phyloP scores from a whole-genome alignment of 768 basidiomycete genomes.

The Kwoniella sp. region DNA sequence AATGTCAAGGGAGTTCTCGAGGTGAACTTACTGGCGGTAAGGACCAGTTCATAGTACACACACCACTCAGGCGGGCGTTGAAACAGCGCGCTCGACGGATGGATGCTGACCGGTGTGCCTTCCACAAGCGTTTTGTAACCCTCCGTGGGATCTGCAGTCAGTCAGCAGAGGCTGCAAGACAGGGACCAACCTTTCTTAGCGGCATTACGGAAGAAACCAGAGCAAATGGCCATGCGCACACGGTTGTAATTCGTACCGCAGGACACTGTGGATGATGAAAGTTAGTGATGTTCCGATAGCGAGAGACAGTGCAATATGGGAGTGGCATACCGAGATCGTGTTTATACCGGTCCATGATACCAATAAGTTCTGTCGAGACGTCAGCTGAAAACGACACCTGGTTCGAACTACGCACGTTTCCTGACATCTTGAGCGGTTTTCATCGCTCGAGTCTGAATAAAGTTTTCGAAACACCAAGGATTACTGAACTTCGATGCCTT shows the following conservation, averaged over 20 bases:
- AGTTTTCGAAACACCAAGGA: conserved; percentile 99
- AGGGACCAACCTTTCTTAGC: conserved; percentile 75
- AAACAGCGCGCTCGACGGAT: conserved; percentile 88
- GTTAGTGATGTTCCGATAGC: background rate
- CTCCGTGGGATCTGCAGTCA: conserved; percentile 60
- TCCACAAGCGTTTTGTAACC: conserved; percentile 69
- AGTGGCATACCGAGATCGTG: conserved; percentile 70
- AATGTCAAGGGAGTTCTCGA: conserved; percentile 58
- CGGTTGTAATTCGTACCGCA: conserved; percentile 88
- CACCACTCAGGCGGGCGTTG: conserved; percentile 81
- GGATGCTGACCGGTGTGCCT: conserved; percentile 92
- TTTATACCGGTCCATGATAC: conserved; percentile 99
- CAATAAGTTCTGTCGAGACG: conserved; percentile 62
- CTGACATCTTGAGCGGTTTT: conserved; percentile 93
- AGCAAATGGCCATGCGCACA: conserved; percentile 91
- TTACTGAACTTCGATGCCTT: conserved; percentile 93
- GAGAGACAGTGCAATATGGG: too few species aligned
- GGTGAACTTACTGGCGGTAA: conserved; percentile 95
- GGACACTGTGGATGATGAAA: conserved; percentile 25
- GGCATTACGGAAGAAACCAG: conserved; percentile 95
- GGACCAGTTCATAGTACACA: conserved; percentile 78
- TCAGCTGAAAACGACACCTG: conserved; percentile 3
- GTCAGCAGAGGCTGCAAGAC: background rate
- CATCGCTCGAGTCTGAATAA: conserved; percentile 97
- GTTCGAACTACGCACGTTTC: conserved; percentile 57